phyloP scores from a whole-genome alignment of 2,329 filamentous ascomycete species.

The Phialophora verrucosa region DNA sequence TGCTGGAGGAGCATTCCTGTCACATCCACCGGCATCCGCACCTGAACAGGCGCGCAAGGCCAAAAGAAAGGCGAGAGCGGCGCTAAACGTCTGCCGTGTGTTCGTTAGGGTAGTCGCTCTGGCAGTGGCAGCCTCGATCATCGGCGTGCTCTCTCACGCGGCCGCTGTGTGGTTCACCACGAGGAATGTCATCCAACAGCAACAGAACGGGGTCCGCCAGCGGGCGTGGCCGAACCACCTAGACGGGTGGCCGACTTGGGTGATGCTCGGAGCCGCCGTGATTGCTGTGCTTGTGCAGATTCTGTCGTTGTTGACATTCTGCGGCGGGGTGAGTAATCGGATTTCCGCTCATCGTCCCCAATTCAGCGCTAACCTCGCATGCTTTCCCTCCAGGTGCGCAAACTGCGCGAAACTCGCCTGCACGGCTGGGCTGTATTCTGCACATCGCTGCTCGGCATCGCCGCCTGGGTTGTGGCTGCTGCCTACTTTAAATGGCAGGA shows the following conservation, averaged over 20 bases:
- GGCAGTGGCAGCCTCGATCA: conserved; percentile 12
- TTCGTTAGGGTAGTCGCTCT: conserved; percentile 14
- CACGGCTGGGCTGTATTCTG: conserved; percentile 22
- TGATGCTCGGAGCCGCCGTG: conserved; percentile 24
- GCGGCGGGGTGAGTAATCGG: conserved; percentile 14
- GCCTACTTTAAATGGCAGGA: conserved; percentile 25
- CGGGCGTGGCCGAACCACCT: conserved; percentile 22
- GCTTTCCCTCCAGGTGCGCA: conserved; percentile 6
- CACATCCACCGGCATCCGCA: neutral
- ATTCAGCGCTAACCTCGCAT: neutral
- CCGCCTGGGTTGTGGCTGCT: conserved; percentile 19
- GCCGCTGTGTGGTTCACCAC: conserved; percentile 17
- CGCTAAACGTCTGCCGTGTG: conserved; percentile 11
- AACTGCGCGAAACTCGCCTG: conserved; percentile 15
- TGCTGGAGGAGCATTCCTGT: neutral
- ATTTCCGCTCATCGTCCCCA: neutral
- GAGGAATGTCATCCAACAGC: conserved; percentile 15
- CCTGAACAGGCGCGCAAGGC: neutral
- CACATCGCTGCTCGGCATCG: conserved; percentile 23
- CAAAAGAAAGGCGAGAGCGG: conserved; percentile 9
- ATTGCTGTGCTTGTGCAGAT: conserved; percentile 16
- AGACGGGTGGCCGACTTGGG: conserved; percentile 24
- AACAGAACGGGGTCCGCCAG: conserved; percentile 8
- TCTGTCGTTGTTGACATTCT: conserved; percentile 21
- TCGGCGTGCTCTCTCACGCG: conserved; percentile 21